Evolutionary conservation across 2,329 filamentous ascomycete species (phyloP).

Genomic region (Thielaviopsis punctulata): DNA sequence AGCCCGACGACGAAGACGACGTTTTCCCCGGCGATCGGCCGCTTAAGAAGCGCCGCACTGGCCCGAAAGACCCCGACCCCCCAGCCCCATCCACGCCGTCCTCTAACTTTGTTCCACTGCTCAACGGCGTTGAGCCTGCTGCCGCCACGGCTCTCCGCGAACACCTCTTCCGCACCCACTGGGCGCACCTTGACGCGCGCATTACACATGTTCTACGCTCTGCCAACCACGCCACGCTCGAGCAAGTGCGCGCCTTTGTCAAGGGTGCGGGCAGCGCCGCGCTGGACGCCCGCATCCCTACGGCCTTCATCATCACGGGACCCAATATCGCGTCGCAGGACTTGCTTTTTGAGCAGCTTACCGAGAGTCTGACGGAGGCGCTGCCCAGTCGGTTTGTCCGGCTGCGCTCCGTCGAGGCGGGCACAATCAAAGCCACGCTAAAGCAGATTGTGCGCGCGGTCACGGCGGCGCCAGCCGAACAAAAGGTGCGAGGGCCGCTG

Average conservation of each 20-base stretch:
- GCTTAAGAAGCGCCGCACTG: constrained; percentile 39
- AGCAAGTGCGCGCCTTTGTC: constrained; percentile 41
- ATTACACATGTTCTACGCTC: constrained; percentile 43
- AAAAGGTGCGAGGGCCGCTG: neutral
- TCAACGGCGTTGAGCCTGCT: constrained; percentile 35
- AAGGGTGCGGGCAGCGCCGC: constrained; percentile 14
- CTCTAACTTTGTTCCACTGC: constrained; percentile 31
- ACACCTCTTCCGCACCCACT: constrained; percentile 42
- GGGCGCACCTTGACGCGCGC: constrained; percentile 44
- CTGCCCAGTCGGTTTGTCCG: constrained; percentile 41
- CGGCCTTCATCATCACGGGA: constrained; percentile 59
- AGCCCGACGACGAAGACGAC: constrained; percentile 26
- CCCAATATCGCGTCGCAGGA: constrained; percentile 63
- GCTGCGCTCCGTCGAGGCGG: constrained; percentile 52
- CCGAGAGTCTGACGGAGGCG: constrained; percentile 32
- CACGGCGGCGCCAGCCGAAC: constrained; percentile 22
- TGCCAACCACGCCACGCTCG: constrained; percentile 42
- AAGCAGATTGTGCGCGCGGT: constrained; percentile 57
- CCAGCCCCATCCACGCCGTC: constrained; percentile 8
- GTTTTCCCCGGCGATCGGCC: constrained; percentile 23
- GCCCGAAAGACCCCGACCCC: constrained; percentile 20
- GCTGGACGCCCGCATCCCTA: constrained; percentile 29
- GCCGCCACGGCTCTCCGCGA: constrained; percentile 36
- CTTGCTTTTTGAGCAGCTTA: constrained; percentile 54
- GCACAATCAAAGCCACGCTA: constrained; percentile 52